Conservation (phyloP, 345 rosid genomes). For the Pistacia vera region DNA sequence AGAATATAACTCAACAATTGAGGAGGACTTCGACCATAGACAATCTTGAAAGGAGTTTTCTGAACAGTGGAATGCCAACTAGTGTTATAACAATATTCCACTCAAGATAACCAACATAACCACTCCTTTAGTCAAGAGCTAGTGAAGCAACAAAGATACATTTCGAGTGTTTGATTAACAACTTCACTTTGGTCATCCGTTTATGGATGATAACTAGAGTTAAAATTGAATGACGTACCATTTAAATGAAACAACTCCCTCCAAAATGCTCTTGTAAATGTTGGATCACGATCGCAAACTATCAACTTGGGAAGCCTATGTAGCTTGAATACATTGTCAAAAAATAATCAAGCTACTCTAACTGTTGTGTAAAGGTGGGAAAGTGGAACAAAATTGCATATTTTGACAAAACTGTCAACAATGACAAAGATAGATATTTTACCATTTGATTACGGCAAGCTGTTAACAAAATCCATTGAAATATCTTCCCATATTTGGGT, state of each 20-base stretch:
- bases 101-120: neutral
- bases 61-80: neutral
- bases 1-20: neutral
- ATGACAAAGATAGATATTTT: too few species aligned
- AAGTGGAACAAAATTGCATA: too few species aligned
- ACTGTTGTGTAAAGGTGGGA: too few species aligned
- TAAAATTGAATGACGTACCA: neutral
- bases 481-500: too few species aligned
- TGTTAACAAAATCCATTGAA: neutral
- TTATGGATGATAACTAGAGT: neutral
- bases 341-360: too few species aligned
- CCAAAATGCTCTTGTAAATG: neutral
- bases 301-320: too few species aligned
- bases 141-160: neutral
- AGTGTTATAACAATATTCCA: slow-evolving; percentile 3
- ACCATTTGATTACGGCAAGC: neutral
- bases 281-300: neutral
- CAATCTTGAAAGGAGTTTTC: neutral
- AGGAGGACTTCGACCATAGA: neutral
- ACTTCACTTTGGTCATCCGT: neutral
- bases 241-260: slow-evolving; percentile 1
- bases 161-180: neutral
- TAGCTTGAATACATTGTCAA: too few species aligned
- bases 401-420: too few species aligned
- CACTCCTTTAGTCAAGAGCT: neutral